Conservation (phyloP, 2,329 filamentous ascomycete species). For the Nakataea oryzae region DNA sequence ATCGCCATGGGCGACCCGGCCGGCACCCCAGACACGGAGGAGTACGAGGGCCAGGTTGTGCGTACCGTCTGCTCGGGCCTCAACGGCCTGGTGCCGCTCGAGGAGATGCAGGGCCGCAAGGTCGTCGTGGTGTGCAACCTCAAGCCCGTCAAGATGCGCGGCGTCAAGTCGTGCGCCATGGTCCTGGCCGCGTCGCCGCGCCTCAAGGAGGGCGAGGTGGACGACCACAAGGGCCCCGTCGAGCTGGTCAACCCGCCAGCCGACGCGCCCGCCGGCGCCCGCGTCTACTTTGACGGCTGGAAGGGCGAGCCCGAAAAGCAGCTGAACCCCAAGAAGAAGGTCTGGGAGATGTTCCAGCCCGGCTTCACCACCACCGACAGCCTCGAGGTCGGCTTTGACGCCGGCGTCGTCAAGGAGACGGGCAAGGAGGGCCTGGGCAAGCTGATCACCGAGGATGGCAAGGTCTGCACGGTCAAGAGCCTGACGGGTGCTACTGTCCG, state of each 20-base stretch:
- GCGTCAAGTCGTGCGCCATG: slow-evolving; percentile 71
- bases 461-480: slow-evolving; percentile 72
- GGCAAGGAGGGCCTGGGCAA: slow-evolving; percentile 57
- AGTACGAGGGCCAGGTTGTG: slow-evolving; percentile 84
- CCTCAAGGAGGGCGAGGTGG: slow-evolving; percentile 68
- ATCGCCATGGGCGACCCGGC: slow-evolving; percentile 87
- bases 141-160: slow-evolving; percentile 98
- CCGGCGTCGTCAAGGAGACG: slow-evolving; percentile 62
- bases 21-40: slow-evolving; percentile 77
- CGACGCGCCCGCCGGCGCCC: slow-evolving; percentile 70
- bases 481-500: slow-evolving; percentile 74
- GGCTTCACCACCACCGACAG: slow-evolving; percentile 83
- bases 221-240: slow-evolving; percentile 80
- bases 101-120: slow-evolving; percentile 94
- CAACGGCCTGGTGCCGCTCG: slow-evolving; percentile 83
- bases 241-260: slow-evolving; percentile 82
- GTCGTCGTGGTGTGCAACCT: slow-evolving; percentile 95
- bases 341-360: slow-evolving; percentile 95
- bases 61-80: slow-evolving; percentile 95
- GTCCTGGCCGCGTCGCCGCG: slow-evolving; percentile 89
- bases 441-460: slow-evolving; percentile 68
- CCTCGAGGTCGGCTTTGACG: slow-evolving; percentile 81
- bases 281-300: slow-evolving; percentile 91
- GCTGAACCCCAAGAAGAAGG: slow-evolving; percentile 98
- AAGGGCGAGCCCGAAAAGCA: slow-evolving; percentile 85